Evolutionary conservation across 2,329 filamentous ascomycete genomes (phyloP).

Genomic region (Phialophora verrucosa): DNA sequence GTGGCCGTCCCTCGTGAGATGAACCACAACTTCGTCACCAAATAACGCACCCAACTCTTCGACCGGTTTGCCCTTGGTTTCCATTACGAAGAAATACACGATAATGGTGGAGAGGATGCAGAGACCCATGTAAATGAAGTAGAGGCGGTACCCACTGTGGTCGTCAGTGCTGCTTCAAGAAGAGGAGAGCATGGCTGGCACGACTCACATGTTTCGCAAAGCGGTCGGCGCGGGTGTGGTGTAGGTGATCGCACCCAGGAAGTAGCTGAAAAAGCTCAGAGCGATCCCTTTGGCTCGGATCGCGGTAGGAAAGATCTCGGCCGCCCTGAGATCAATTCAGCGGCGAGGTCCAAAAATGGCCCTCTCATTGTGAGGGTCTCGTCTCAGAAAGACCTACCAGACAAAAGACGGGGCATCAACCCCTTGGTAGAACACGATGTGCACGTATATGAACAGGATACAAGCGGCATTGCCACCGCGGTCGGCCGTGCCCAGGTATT

Average conservation of each 20-base stretch:
- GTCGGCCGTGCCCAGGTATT: constrained; percentile 45
- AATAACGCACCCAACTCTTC: constrained; percentile 48
- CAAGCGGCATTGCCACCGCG: constrained; percentile 44
- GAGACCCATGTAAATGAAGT: constrained; percentile 37
- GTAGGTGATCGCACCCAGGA: constrained; percentile 23
- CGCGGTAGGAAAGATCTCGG: constrained; percentile 31
- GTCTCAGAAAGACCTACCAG: too few species aligned
- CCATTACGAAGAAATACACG: constrained; percentile 34
- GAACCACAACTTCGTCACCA: constrained; percentile 33
- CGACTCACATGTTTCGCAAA: constrained; percentile 22
- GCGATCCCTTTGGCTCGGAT: constrained; percentile 29
- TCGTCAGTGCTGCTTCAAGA: background rate
- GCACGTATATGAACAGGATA: constrained; percentile 50
- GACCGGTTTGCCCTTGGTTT: constrained; percentile 44
- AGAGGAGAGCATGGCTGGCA: background rate
- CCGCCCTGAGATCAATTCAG: too few species aligned
- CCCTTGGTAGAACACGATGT: background rate
- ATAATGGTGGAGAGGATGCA: constrained; percentile 21
- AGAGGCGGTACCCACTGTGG: constrained; percentile 29
- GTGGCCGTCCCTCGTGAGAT: constrained; percentile 22
- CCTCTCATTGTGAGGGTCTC: too few species aligned
- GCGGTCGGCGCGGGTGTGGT: constrained; percentile 10
- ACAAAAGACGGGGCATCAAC: too few species aligned
- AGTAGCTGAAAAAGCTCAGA: constrained; percentile 26
- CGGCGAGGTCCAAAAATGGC: too few species aligned